Evolutionary conservation across 352 stramenopile genomes (phyloP), one percentile per base, ranked within the genome.

Genomic region (Pilasporangium apinafurcum): DNA sequence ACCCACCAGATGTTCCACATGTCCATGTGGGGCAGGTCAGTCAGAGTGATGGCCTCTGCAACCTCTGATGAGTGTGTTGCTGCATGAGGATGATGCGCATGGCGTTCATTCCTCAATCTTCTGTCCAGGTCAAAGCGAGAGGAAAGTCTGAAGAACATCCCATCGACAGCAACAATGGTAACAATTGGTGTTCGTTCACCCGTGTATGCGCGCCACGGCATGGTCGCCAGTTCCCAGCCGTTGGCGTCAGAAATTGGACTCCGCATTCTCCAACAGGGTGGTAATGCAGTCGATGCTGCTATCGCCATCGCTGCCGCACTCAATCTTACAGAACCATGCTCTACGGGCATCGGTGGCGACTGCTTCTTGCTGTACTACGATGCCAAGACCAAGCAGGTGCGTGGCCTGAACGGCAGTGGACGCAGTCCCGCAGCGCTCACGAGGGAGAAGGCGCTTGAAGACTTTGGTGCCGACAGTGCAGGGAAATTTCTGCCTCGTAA

Each of bases 281-380:
- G 92, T 36, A 98, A 98, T 55, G 94, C 94, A 0, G 92, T 97
- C n/a, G 95, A 98, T 64, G 92, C 95, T 0, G 71, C 74, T 10
- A 77, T 87, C 38, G 71, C 69, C 5, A 47, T 86, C 28, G 72
- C 75, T 17, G 68, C 72, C 21, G 56, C 69, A 30, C 56, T 83
- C 39, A 70, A 67, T 48, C 59, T 88, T 31, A 85, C 75, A 33
- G 75, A 91, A 40, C 79, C 72, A 7, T 83, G 72, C 62, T 88
- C 72, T 13, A 95, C 81, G 2, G 80, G 81, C 40, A 86, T 90
- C 34, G 88, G 68, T 24, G 88, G 88, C 24, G 95, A 99, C 72
- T 97, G 92, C 68, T 99, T 99, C 62, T 65, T 96, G 53, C 82
- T 99, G 24, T 98, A 89, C 65, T 98, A 94, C 56, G 77, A 98